phyloP scores from a whole-genome alignment of 352 stramenopile species.

The Pythium phragmiticola region DNA sequence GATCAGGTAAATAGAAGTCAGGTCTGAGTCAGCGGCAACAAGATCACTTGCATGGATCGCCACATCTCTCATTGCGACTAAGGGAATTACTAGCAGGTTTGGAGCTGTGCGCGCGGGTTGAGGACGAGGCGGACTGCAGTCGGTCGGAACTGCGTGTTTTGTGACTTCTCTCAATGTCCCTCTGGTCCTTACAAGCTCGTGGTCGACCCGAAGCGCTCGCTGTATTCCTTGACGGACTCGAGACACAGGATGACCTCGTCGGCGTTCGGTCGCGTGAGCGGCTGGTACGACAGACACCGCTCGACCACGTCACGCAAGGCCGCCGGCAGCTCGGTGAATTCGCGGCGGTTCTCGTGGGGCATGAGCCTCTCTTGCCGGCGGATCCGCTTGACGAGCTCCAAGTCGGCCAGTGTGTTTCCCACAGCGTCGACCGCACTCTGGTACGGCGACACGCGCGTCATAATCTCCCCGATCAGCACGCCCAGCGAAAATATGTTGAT shows the following conservation, averaged over 20 bases:
- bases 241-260: constrained; percentile 23
- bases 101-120: background rate
- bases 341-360: constrained; percentile 28
- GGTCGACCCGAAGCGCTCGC: constrained; percentile 19
- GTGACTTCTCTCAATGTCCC: background rate
- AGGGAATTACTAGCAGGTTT: background rate
- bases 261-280: constrained; percentile 19
- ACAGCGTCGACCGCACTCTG: constrained; percentile 24
- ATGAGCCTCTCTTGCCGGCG: constrained; percentile 19
- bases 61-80: background rate
- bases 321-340: constrained; percentile 22
- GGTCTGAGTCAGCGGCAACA: background rate
- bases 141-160: background rate
- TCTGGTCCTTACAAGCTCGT: constrained; percentile 16
- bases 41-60: background rate
- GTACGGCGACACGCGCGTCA: constrained; percentile 29
- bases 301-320: constrained; percentile 25
- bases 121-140: background rate
- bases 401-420: constrained; percentile 23
- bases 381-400: constrained; percentile 24
- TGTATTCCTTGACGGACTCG: constrained; percentile 25
- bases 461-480: constrained; percentile 33
- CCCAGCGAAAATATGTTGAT: constrained; percentile 35
- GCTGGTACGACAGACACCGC: constrained; percentile 26
- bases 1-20: background rate